Conservation (phyloP, 768 basidiomycete genomes). For the Royoungia palumana region DNA sequence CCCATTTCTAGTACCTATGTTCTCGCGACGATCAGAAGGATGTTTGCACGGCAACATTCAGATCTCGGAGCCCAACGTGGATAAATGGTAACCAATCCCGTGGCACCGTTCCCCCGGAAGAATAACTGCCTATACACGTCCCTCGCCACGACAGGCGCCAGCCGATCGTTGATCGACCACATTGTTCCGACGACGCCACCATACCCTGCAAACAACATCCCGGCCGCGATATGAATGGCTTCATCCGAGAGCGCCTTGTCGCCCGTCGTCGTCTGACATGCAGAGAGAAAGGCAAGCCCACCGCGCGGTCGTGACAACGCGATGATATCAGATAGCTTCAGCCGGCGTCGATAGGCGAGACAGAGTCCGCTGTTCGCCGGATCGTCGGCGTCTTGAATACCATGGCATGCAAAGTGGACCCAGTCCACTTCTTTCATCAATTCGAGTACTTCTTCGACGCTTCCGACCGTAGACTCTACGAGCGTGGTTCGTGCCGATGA, state of each 20-base stretch:
- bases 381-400: constrained; percentile 15
- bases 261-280: constrained; percentile 43
- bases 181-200: constrained; percentile 39
- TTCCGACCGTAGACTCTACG: background rate
- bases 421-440: background rate
- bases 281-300: constrained; percentile 43
- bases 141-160: constrained; percentile 33
- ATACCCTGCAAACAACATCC: constrained; percentile 36
- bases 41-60: too few relatives aligned
- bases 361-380: constrained; percentile 22
- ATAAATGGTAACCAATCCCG: constrained; percentile 12
- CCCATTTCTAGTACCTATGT: too few relatives aligned
- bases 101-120: too few relatives aligned
- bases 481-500: background rate
- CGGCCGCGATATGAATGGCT: constrained; percentile 41
- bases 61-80: constrained; percentile 6
- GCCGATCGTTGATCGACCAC: constrained; percentile 40
- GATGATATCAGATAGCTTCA: constrained; percentile 3
- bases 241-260: constrained; percentile 34
- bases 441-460: background rate
- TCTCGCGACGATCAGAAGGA: too few relatives aligned
- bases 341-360: constrained; percentile 9
- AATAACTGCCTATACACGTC: constrained; percentile 28
- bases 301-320: constrained; percentile 11
- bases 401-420: constrained; percentile 35